Percentiles rank a stretch among this genome's conserved stretches.
These are phyloP conservation scores for Xylariaceae sp. DNA, from an alignment of 2,329 filamentous ascomycete genomes.

Conservation along the genomic window DNA sequence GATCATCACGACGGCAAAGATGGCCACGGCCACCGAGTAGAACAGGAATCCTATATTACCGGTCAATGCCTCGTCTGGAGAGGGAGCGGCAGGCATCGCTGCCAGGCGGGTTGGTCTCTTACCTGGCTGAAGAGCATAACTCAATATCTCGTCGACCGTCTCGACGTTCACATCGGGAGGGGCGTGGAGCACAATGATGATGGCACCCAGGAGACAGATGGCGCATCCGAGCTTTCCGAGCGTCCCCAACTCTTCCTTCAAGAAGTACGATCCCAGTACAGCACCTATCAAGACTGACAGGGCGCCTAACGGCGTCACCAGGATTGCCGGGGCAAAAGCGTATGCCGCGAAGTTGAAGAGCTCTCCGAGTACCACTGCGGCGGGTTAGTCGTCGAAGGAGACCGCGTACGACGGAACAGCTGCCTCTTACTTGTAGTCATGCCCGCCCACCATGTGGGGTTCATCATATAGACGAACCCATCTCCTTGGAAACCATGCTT, in stretches of 20 bases:
- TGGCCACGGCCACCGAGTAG: slow-evolving; percentile 73
- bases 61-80: slow-evolving; percentile 17
- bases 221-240: slow-evolving; percentile 93
- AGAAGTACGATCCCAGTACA: slow-evolving; percentile 89
- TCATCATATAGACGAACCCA: slow-evolving; percentile 88
- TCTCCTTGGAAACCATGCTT: slow-evolving; percentile 95
- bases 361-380: slow-evolving; percentile 80
- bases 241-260: slow-evolving; percentile 83
- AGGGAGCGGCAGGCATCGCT: neutral
- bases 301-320: slow-evolving; percentile 91
- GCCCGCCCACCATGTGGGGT: slow-evolving; percentile 95
- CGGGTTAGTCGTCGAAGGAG: slow-evolving; percentile 3
- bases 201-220: slow-evolving; percentile 89
- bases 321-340: slow-evolving; percentile 95
- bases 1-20: slow-evolving; percentile 91
- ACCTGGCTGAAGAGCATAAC: slow-evolving; percentile 90
- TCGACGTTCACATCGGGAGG: slow-evolving; percentile 88
- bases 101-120: slow-evolving; percentile 28
- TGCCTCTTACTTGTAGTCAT: slow-evolving; percentile 71
- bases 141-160: slow-evolving; percentile 85
- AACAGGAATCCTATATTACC: slow-evolving; percentile 69
- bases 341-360: slow-evolving; percentile 97
- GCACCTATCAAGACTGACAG: slow-evolving; percentile 93
- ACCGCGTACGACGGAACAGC: slow-evolving; percentile 9
- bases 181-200: slow-evolving; percentile 96